Percentiles rank a stretch among this genome's conserved stretches.
phyloP scores from a whole-genome alignment of 1,284 basidiomycete species.

The Bjerkandera adusta region DNA sequence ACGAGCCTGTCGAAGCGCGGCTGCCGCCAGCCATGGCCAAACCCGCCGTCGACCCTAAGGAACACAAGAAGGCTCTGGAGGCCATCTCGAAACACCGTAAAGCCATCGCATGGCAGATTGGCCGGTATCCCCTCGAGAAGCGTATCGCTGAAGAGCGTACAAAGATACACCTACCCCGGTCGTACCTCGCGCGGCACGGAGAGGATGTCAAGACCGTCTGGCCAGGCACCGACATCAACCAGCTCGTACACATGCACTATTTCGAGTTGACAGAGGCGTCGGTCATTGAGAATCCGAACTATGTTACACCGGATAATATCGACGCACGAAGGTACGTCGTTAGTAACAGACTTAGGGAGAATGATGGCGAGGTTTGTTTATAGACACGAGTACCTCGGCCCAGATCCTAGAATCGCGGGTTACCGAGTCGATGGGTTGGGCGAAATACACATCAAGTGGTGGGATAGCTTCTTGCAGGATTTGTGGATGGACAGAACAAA shows the following conservation, averaged over 20 bases:
- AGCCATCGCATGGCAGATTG: constrained; percentile 34
- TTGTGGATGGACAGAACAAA: constrained; percentile 42
- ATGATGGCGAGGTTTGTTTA: neutral
- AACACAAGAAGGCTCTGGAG: constrained; percentile 20
- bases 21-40: constrained; percentile 15
- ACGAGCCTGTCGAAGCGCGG: constrained; percentile 19
- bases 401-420: constrained; percentile 41
- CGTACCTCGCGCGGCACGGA: constrained; percentile 36
- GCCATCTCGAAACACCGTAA: constrained; percentile 25
- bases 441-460: constrained; percentile 40
- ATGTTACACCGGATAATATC: constrained; percentile 36
- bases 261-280: constrained; percentile 21
- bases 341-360: neutral
- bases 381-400: constrained; percentile 44
- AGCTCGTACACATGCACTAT: constrained; percentile 38
- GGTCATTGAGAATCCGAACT: constrained; percentile 31
- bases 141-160: constrained; percentile 24
- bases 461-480: constrained; percentile 41
- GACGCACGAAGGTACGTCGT: constrained; percentile 32
- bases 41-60: constrained; percentile 18
- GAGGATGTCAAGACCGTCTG: constrained; percentile 33
- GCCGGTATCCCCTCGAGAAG: constrained; percentile 35
- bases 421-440: constrained; percentile 37
- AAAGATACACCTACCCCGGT: constrained; percentile 38
- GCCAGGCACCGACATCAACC: constrained; percentile 37